Conservation (phyloP, 1,139 yeast species). For the Schwanniomyces etchellsii region DNA sequence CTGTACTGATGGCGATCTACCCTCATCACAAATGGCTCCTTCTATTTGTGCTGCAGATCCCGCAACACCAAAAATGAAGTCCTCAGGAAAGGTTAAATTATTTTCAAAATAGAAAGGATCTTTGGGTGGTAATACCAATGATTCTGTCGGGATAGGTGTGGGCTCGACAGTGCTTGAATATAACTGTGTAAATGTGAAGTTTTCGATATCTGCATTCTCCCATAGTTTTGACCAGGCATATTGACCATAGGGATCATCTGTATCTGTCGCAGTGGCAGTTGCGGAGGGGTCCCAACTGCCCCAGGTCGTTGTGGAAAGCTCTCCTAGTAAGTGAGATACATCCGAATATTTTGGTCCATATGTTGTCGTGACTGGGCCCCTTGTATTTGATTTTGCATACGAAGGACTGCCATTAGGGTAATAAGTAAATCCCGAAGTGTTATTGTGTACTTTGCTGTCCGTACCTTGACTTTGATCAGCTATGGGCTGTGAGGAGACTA, state of each 20-base stretch:
- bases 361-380: constrained; percentile 5
- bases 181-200: constrained; percentile 12
- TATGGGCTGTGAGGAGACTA: too few species aligned
- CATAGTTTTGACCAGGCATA: constrained; percentile 17
- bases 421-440: too few species aligned
- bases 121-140: constrained; percentile 15
- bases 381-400: constrained; percentile 8
- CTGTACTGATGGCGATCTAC: constrained; percentile 26
- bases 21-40: constrained; percentile 30
- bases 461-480: too few species aligned
- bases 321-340: constrained; percentile 9
- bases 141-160: constrained; percentile 15
- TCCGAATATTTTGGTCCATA: constrained; percentile 12
- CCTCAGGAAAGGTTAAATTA: constrained; percentile 13
- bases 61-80: constrained; percentile 19
- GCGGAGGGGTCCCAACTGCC: constrained; percentile 14
- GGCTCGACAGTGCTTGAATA: constrained; percentile 17
- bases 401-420: constrained; percentile 9
- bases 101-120: constrained; percentile 13
- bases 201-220: constrained; percentile 11
- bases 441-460: too few species aligned
- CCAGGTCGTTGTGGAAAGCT: constrained; percentile 12
- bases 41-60: constrained; percentile 28
- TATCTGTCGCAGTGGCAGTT: constrained; percentile 12
- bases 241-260: constrained; percentile 17